Evolutionary conservation across 1,139 yeast genomes (phyloP).

Genomic region (Diutina scorzettiae): DNA sequence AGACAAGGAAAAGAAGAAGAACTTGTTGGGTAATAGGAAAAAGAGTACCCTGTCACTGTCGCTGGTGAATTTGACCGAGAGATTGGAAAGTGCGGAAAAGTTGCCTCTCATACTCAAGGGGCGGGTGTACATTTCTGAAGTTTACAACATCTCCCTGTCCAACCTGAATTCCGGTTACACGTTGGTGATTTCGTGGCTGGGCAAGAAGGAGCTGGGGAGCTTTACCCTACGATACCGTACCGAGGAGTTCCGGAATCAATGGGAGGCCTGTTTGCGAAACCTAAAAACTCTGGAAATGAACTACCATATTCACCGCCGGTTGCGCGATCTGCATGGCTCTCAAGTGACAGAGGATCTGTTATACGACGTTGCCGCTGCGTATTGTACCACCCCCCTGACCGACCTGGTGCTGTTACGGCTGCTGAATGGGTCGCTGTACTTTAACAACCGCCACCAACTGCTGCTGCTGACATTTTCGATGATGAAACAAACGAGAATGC

Average conservation of each 20-base stretch:
- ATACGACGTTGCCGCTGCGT: constrained; percentile 15
- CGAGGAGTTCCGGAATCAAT: constrained; percentile 59
- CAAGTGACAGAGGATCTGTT: constrained; percentile 16
- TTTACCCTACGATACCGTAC: constrained; percentile 57
- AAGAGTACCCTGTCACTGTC: constrained; percentile 25
- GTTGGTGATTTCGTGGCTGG: constrained; percentile 66
- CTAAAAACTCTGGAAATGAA: constrained; percentile 34
- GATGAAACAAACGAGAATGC: constrained; percentile 16
- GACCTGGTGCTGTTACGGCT: constrained; percentile 13
- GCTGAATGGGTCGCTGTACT: constrained; percentile 15
- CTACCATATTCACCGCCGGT: constrained; percentile 24
- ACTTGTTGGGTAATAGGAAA: constrained; percentile 29
- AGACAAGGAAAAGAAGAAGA: constrained; percentile 20
- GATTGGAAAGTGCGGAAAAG: constrained; percentile 16
- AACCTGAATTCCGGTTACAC: constrained; percentile 38
- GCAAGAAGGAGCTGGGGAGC: constrained; percentile 65
- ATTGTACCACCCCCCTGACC: constrained; percentile 9
- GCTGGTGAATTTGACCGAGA: constrained; percentile 26
- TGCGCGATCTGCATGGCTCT: constrained; percentile 28
- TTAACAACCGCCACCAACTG: constrained; percentile 27
- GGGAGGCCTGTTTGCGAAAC: constrained; percentile 49
- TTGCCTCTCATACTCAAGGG: constrained; percentile 48
- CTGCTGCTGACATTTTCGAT: constrained; percentile 35
- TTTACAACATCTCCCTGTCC: constrained; percentile 32
- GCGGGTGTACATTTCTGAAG: constrained; percentile 56